Percentiles rank a stretch among this genome's conserved stretches.
Evolutionary conservation across 495 filamentous ascomycete species (phyloP).

Genomic region (Penicillium canariense): DNA sequence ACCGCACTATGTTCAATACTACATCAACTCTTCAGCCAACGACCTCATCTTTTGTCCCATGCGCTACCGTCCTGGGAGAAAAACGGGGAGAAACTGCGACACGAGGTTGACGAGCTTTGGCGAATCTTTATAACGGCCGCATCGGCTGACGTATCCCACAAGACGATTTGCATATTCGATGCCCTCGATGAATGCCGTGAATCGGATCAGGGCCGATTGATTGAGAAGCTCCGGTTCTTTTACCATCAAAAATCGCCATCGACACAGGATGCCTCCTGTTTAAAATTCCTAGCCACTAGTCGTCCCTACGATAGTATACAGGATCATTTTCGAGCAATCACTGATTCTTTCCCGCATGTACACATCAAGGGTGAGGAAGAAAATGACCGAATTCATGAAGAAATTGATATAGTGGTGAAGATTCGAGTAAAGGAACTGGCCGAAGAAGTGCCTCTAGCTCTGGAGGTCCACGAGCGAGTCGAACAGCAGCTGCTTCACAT

Average conservation of each 20-base stretch:
- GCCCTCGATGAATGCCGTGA: conserved; percentile 41
- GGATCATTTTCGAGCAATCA: conserved; percentile 16
- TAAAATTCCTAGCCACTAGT: conserved; percentile 47
- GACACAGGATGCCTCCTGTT: conserved; percentile 5
- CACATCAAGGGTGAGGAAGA: conserved; percentile 38
- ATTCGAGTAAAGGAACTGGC: conserved; percentile 27
- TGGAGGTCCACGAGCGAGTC: conserved; percentile 5
- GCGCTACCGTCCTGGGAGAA: conserved; percentile 25
- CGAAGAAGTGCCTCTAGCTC: conserved; percentile 1
- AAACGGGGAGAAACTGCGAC: conserved; percentile 24
- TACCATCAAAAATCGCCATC: neutral
- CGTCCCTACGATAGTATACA: conserved; percentile 40
- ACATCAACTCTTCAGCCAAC: conserved; percentile 38
- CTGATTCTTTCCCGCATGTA: conserved; percentile 22
- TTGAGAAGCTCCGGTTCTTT: conserved; percentile 20
- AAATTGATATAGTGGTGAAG: conserved; percentile 40
- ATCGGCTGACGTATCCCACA: conserved; percentile 13
- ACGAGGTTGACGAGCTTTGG: conserved; percentile 32
- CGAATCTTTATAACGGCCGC: conserved; percentile 24
- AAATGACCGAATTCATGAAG: conserved; percentile 29
- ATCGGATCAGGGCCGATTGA: conserved; percentile 16
- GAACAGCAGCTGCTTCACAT: conserved; percentile 21
- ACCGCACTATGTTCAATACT: conserved; percentile 39
- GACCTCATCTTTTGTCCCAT: conserved; percentile 24
- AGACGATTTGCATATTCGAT: conserved; percentile 39